Conservation (phyloP, 345 rosid genomes). For the Geranium brycei region DNA sequence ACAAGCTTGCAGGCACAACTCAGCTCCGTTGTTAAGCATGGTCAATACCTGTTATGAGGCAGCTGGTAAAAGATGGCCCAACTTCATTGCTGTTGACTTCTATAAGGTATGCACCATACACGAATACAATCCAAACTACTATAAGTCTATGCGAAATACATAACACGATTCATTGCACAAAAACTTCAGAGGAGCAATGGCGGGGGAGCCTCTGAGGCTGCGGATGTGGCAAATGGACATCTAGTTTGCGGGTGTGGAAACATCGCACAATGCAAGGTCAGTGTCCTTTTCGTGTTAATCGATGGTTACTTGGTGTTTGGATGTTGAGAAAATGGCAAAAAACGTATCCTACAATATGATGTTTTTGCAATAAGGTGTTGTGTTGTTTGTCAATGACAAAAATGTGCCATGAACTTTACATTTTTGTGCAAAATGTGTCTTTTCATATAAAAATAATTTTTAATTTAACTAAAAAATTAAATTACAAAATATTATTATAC, state of each 20-base stretch:
- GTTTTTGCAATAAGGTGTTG: too few relatives aligned
- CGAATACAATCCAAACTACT: too few relatives aligned
- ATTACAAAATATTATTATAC: too few relatives aligned
- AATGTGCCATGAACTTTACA: background rate
- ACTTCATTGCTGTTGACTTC: constrained; percentile 84
- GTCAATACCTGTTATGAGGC: constrained; percentile 41
- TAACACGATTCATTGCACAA: background rate
- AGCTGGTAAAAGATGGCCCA: constrained; percentile 79
- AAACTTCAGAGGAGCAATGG: constrained; percentile 64
- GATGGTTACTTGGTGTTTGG: too few relatives aligned
- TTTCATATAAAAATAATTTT: too few relatives aligned
- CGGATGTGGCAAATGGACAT: constrained; percentile 59
- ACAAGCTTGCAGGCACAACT: constrained; percentile 57
- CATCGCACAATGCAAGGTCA: constrained; percentile 56
- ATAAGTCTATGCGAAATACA: background rate
- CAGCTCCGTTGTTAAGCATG: constrained; percentile 56
- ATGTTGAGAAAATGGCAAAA: too few relatives aligned
- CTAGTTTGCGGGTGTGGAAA: constrained; percentile 59
- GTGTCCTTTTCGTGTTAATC: background rate
- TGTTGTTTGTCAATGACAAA: too few relatives aligned
- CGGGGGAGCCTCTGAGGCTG: constrained; percentile 67
- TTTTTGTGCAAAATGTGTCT: too few relatives aligned
- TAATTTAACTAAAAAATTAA: too few relatives aligned
- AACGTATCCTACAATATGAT: too few relatives aligned
- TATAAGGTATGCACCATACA: constrained; percentile 43